A percentile compares a stretch with the other conserved stretches of the same genome.
Conservation (phyloP, 148 eudicot species). For the Silene conica region DNA sequence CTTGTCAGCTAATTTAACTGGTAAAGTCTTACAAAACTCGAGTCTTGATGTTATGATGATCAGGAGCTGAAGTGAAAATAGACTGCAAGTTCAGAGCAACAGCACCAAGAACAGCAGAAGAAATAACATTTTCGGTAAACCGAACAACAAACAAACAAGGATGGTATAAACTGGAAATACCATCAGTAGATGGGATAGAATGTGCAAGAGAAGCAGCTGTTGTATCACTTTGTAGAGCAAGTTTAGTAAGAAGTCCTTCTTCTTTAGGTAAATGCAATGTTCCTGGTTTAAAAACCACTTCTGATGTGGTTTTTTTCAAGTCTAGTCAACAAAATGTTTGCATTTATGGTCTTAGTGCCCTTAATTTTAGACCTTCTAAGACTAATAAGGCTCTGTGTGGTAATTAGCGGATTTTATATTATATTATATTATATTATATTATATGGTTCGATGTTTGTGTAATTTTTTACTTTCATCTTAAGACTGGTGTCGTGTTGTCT, state of each 20-base stretch:
- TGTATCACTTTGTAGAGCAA: conserved; percentile 59
- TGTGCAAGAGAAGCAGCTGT: conserved; percentile 62
- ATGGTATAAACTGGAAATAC: conserved; percentile 62
- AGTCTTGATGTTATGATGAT: not conserved
- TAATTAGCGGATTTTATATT: conserved; percentile 19
- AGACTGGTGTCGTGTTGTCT: conserved; percentile 11
- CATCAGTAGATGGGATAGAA: conserved; percentile 78
- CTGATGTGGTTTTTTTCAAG: conserved; percentile 60
- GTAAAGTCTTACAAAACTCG: too few species aligned
- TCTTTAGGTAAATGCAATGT: conserved; percentile 48
- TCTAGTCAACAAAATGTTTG: conserved; percentile 60
- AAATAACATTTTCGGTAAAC: conserved; percentile 70
- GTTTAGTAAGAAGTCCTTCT: conserved; percentile 42
- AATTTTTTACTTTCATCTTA: not conserved
- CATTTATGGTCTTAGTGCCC: conserved; percentile 64
- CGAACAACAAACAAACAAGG: conserved; percentile 77
- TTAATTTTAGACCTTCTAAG: conserved; percentile 62
- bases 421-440: not conserved
- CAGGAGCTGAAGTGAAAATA: conserved; percentile 74
- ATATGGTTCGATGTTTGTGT: not conserved
- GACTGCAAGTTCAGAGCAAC: conserved; percentile 80
- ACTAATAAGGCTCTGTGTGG: conserved; percentile 56
- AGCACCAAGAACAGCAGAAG: conserved; percentile 61
- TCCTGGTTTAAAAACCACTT: conserved; percentile 59
- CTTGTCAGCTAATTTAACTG: not conserved